Evolutionary conservation across 208 protist species (phyloP), one percentile per base, ranked within the genome.

Genomic region (Trypanosoma boissoni): DNA sequence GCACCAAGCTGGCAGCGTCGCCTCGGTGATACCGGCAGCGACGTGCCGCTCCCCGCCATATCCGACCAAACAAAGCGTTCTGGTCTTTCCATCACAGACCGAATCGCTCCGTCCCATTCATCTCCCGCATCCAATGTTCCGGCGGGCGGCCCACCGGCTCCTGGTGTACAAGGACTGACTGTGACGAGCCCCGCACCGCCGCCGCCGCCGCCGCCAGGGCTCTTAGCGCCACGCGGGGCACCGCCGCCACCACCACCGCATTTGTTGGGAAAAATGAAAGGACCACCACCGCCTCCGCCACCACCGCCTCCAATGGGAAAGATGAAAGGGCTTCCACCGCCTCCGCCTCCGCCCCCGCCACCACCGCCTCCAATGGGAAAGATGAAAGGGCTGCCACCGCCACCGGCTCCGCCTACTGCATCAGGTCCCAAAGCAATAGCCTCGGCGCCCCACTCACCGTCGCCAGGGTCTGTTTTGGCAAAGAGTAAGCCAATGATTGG

Each of bases 1-100:
- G 68, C 68, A 2, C 68, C 68, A n/a, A 74, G 61, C 24, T 57
- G 62, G 52, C 59, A 64, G 39, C 41, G 68, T 28, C 68, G 57
- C 24, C 28, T 59, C 12, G 61, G 52, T 9, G 63, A 74, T 39
- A 39, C 6, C 0, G 54, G 23, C 42, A 48, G 49, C 28, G 68
- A 53, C 16, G 29, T 48, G 24, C 16, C 29, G 8, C 50, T 41
- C 14, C 21, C 9, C 8, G 21, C 27, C 50, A 8, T 21, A 6
- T n/a, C n/a, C 6, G 21, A 34, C 27, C 6, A 41, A 6, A 6
- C 9, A 5, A 24, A 6, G 10, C 50, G 26, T 20, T 9, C 27
- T 12, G 7, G 34, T 12, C 34, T 39, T 12, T 16, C 34, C 34
- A 39, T 39, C 6, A 68, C 5, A 26, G 43, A 36, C 14, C 0